Conservation (phyloP, 768 basidiomycete genomes). For the Phaeotremella fagi region DNA sequence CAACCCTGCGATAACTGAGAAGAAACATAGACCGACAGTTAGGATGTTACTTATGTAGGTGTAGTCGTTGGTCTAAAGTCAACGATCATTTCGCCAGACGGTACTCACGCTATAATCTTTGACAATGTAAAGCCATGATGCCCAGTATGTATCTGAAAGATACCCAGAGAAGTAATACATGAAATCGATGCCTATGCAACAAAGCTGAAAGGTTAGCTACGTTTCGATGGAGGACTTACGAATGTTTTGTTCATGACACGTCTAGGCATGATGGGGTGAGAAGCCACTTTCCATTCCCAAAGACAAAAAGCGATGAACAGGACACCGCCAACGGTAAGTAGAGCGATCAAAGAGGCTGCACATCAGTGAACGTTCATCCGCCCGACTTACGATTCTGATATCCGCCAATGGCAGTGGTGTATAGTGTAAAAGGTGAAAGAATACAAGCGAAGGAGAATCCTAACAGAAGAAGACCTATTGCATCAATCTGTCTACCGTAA, state of each 20-base stretch:
- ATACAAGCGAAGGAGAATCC: constrained; percentile 37
- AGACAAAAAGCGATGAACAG: constrained; percentile 48
- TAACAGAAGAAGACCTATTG: constrained; percentile 37
- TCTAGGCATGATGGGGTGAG: constrained; percentile 47
- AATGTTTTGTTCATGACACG: constrained; percentile 50
- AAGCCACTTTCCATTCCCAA: constrained; percentile 49
- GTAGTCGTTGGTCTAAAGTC: constrained; percentile 14
- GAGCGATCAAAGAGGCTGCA: constrained; percentile 50
- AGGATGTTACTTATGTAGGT: constrained; percentile 16
- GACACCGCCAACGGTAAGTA: constrained; percentile 53
- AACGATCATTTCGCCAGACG: not conserved
- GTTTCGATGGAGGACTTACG: constrained; percentile 33
- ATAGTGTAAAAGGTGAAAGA: constrained; percentile 39
- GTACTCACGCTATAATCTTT: constrained; percentile 32
- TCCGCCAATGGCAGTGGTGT: constrained; percentile 25
- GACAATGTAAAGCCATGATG: constrained; percentile 41
- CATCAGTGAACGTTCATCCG: constrained; percentile 6
- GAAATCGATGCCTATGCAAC: constrained; percentile 13
- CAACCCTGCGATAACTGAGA: constrained; percentile 44
- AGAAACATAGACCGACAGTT: constrained; percentile 38
- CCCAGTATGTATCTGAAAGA: constrained; percentile 23
- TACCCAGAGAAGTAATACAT: constrained; percentile 34
- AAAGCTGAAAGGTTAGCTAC: not conserved
- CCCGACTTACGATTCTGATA: constrained; percentile 35
- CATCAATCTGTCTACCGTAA: constrained; percentile 30